phyloP scores from a whole-genome alignment of 2,329 filamentous ascomycete genomes.

The Chalaropsis ovoidea region DNA sequence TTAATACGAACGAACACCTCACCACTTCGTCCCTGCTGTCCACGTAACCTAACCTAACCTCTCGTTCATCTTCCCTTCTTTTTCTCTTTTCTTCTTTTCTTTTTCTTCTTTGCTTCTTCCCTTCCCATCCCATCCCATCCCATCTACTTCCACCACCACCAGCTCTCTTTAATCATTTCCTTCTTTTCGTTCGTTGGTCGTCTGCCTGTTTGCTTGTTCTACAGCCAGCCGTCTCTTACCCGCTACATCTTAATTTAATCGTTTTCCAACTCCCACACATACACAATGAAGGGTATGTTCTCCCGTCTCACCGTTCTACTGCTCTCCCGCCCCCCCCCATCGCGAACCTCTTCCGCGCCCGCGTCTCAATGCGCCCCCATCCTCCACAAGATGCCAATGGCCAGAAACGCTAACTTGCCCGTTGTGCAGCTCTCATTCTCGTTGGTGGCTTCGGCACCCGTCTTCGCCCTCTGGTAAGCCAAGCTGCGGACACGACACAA shows the following conservation, averaged over 20 bases:
- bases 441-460: conserved; percentile 98
- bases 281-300: conserved; percentile 34
- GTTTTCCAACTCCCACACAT: conserved; percentile 23
- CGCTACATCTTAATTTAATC: conserved; percentile 23
- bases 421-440: conserved; percentile 74
- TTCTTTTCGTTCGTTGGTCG: conserved; percentile 14
- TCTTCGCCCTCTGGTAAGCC: conserved; percentile 80
- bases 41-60: conserved; percentile 14
- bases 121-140: too few relatives aligned
- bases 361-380: background rate
- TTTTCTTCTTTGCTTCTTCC: background rate
- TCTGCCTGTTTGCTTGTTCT: conserved; percentile 19
- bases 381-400: too few relatives aligned
- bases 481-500: background rate
- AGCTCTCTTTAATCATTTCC: conserved; percentile 17
- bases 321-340: background rate
- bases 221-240: conserved; percentile 19
- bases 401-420: conserved; percentile 13
- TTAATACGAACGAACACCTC: conserved; percentile 25
- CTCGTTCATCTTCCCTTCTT: conserved; percentile 20
- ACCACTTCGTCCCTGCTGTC: conserved; percentile 23
- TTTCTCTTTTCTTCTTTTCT: conserved; percentile 22
- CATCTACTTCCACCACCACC: conserved; percentile 5
- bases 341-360: background rate
- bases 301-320: background rate